Evolutionary conservation across 1,139 yeast species (phyloP).

Genomic region (Yamadazyma pseudoaaseri): DNA sequence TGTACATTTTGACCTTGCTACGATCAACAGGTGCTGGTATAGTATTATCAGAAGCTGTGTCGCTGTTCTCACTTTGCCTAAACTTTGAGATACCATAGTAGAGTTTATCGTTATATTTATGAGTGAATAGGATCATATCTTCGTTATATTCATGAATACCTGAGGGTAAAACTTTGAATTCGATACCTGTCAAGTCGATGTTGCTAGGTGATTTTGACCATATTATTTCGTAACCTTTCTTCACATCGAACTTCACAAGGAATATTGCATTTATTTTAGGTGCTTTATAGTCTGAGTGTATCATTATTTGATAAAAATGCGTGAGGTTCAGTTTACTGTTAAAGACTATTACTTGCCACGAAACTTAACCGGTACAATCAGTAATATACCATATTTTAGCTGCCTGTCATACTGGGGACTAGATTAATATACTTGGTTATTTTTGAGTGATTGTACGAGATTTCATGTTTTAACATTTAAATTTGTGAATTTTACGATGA

Average conservation of each 20-base stretch:
- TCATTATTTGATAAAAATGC: not conserved
- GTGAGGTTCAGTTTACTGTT: no score
- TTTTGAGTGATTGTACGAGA: no score
- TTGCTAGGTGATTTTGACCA: slow-evolving; percentile 44
- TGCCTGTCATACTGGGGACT: no score
- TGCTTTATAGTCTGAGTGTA: slow-evolving; percentile 13
- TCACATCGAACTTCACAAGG: slow-evolving; percentile 62
- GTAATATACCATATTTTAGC: no score
- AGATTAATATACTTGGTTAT: no score
- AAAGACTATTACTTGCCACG: no score
- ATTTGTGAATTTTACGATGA: slow-evolving; percentile 19
- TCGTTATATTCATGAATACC: slow-evolving; percentile 67
- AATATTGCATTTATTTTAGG: slow-evolving; percentile 51
- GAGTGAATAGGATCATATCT: slow-evolving; percentile 45
- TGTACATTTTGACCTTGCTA: slow-evolving; percentile 57
- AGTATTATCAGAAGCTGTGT: slow-evolving; percentile 6
- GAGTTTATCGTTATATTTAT: slow-evolving; percentile 22
- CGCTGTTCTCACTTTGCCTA: slow-evolving; percentile 21
- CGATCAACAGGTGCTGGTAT: slow-evolving; percentile 32
- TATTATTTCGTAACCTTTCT: slow-evolving; percentile 57
- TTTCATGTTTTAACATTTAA: no score
- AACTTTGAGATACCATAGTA: slow-evolving; percentile 41
- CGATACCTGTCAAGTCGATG: slow-evolving; percentile 44
- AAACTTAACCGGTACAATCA: no score
- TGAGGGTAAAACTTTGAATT: slow-evolving; percentile 76